Conservation (phyloP, 495 filamentous ascomycete species). For the Neurospora terricola region DNA sequence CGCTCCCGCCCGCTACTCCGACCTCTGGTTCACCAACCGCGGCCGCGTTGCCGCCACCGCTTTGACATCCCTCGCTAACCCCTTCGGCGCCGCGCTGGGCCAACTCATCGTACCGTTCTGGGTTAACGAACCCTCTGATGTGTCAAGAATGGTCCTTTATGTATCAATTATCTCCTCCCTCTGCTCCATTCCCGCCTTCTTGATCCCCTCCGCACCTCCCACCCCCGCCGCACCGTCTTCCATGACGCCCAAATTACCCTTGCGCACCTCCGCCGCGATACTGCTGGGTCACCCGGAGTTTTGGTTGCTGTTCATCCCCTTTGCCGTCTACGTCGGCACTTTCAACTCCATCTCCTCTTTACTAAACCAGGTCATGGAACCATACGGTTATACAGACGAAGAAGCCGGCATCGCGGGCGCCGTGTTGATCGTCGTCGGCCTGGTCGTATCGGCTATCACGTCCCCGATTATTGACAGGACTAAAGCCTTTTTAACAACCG, state of each 20-base stretch:
- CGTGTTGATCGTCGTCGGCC: constrained; percentile 80
- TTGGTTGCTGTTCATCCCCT: constrained; percentile 67
- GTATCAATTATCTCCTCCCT: constrained; percentile 75
- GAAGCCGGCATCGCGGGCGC: constrained; percentile 86
- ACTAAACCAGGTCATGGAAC: constrained; percentile 79
- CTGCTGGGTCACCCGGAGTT: constrained; percentile 49
- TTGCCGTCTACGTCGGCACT: constrained; percentile 75
- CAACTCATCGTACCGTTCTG: constrained; percentile 77
- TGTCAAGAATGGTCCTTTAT: constrained; percentile 78
- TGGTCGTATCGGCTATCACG: constrained; percentile 63
- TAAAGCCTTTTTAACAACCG: constrained; percentile 65
- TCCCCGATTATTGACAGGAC: constrained; percentile 77
- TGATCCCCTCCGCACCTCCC: constrained; percentile 71
- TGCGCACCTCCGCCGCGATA: constrained; percentile 42
- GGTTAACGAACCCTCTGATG: constrained; percentile 47
- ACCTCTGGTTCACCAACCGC: constrained; percentile 83
- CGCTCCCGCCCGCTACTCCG: constrained; percentile 83
- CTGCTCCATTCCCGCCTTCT: constrained; percentile 67
- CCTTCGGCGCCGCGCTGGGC: constrained; percentile 77
- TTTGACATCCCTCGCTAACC: constrained; percentile 73
- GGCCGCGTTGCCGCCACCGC: constrained; percentile 86
- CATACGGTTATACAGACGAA: constrained; percentile 69
- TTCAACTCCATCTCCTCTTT: constrained; percentile 89
- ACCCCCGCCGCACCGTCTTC: constrained; percentile 50
- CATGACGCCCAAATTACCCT: constrained; percentile 35